Conservation (phyloP, 495 filamentous ascomycete species). For the Aspergillus sclerotioniger region DNA sequence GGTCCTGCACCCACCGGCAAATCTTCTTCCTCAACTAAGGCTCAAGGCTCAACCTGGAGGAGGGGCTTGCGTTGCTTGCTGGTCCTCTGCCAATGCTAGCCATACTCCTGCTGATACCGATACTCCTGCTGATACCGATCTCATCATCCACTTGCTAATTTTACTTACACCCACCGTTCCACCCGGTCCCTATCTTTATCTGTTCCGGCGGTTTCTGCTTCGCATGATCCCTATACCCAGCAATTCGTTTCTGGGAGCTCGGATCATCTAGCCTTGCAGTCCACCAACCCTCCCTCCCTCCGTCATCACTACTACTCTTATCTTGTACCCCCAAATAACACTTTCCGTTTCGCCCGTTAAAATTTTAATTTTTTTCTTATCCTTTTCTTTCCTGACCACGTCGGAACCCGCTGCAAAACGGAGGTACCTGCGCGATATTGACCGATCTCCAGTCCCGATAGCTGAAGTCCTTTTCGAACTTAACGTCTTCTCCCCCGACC, state of each 20-base stretch:
- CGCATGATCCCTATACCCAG: conserved; percentile 12
- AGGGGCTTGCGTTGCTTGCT: conserved; percentile 14
- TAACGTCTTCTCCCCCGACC: conserved; percentile 37
- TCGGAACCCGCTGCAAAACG: neutral
- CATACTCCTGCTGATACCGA: too few relatives aligned
- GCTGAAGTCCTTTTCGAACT: conserved; percentile 7
- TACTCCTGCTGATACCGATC: conserved; percentile 22
- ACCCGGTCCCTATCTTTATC: conserved; percentile 19
- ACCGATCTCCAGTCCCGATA: conserved; percentile 9
- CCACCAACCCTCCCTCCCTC: conserved; percentile 7
- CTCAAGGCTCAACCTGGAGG: conserved; percentile 19
- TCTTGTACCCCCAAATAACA: neutral
- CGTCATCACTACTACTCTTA: conserved; percentile 1
- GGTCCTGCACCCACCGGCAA: conserved; percentile 19
- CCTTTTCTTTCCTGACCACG: neutral
- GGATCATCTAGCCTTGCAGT: conserved; percentile 14
- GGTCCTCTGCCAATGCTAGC: conserved; percentile 9
- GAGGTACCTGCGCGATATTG: conserved; percentile 8
- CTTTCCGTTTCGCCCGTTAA: neutral
- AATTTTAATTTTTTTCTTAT: neutral
- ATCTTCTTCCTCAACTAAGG: conserved; percentile 22
- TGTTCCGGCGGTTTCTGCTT: conserved; percentile 13
- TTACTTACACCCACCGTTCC: conserved; percentile 8
- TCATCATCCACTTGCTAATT: conserved; percentile 17
- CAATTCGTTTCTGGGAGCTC: conserved; percentile 17